phyloP scores from a whole-genome alignment of 176 grass and related monocot genomes.

The Miscanthus lutarioriparius region DNA sequence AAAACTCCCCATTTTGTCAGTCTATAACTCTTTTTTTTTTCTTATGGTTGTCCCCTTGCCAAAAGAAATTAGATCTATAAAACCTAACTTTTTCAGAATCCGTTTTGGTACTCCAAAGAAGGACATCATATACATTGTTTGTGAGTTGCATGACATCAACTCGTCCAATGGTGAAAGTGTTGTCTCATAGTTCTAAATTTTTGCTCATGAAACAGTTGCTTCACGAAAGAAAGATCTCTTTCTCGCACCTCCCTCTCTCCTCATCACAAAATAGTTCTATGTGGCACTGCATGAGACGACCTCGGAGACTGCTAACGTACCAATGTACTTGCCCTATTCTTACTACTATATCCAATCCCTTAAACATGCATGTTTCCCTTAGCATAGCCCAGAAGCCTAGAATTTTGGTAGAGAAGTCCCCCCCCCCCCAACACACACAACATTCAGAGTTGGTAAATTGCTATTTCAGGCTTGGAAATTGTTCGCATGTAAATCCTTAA shows the following conservation, averaged over 20 bases:
- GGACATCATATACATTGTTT: no score
- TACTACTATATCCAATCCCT: background rate
- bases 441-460: background rate
- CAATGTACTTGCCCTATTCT: background rate
- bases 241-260: background rate
- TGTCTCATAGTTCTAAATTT: no score
- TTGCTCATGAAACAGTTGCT: no score
- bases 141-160: no score
- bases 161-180: no score
- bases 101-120: no score
- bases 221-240: background rate
- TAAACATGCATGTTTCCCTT: background rate
- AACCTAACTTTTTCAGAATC: no score
- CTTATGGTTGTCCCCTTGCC: no score
- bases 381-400: background rate
- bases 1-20: no score
- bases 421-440: background rate
- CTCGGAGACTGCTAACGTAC: background rate
- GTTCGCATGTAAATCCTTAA: background rate
- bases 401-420: background rate
- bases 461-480: no score
- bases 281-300: background rate
- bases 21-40: no score
- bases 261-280: background rate
- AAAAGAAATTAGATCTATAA: no score